Conservation (phyloP, 768 basidiomycete species). For the Lentinula sp. region DNA sequence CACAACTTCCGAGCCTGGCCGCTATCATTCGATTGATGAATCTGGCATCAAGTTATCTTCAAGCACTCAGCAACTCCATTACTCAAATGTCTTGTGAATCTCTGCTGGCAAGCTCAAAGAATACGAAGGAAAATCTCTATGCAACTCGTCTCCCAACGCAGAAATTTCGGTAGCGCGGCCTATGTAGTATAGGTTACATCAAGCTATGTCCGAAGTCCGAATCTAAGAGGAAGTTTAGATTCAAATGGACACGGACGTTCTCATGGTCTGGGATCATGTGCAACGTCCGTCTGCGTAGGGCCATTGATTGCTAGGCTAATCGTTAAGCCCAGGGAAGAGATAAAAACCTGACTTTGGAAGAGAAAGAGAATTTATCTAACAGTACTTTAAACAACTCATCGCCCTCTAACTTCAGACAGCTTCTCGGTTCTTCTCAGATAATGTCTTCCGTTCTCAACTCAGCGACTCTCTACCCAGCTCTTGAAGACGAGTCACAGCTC, state of each 20-base stretch:
- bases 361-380: neutral
- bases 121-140: too few species aligned
- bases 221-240: neutral
- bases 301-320: neutral
- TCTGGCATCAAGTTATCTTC: too few species aligned
- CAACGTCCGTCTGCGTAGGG: neutral
- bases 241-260: neutral
- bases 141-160: too few species aligned
- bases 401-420: neutral
- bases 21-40: neutral
- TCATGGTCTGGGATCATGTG: neutral
- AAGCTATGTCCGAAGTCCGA: neutral
- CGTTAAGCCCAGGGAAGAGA: neutral
- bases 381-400: neutral
- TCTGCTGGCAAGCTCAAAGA: too few species aligned
- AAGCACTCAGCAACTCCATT: too few species aligned
- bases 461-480: neutral
- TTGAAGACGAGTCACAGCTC: conserved; percentile 6
- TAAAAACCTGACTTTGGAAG: neutral
- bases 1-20: neutral
- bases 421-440: neutral
- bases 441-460: neutral
- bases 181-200: too few species aligned
- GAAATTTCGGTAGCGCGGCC: too few species aligned
- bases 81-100: too few species aligned